phyloP scores from a whole-genome alignment of 2,329 filamentous ascomycete species.

The Pseudofabraea citricarpa region DNA sequence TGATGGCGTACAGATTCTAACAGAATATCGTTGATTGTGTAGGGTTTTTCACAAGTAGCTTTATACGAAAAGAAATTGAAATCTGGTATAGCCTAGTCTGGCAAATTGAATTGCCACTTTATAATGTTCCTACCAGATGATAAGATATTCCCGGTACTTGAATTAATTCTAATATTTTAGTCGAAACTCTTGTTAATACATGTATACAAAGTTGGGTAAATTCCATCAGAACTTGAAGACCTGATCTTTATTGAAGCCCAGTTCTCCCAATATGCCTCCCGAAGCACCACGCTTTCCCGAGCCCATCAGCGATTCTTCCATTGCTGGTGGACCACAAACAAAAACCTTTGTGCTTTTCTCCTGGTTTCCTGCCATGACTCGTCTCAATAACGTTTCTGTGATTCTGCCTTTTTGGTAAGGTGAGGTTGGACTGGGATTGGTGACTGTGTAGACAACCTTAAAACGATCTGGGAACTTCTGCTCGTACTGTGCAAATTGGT shows the following conservation, averaged over 20 bases:
- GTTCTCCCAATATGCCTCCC: conserved; percentile 45
- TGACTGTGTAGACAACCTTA: conserved; percentile 52
- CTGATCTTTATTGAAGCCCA: conserved; percentile 54
- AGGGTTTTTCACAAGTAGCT: too few relatives aligned
- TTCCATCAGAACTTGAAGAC: conserved; percentile 55
- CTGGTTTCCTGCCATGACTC: conserved; percentile 37
- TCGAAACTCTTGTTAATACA: too few relatives aligned
- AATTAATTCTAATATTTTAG: too few relatives aligned
- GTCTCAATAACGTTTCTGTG: conserved; percentile 48
- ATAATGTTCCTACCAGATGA: too few relatives aligned
- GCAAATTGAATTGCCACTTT: too few relatives aligned
- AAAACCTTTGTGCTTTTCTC: conserved; percentile 53
- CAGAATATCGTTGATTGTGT: too few relatives aligned
- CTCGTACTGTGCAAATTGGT: conserved; percentile 50
- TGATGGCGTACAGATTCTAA: too few relatives aligned
- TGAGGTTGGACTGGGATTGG: conserved; percentile 37
- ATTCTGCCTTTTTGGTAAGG: conserved; percentile 50
- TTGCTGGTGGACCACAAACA: conserved; percentile 63
- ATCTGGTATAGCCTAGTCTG: too few relatives aligned
- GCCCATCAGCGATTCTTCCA: conserved; percentile 55
- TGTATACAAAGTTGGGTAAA: too few relatives aligned
- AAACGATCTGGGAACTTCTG: conserved; percentile 49
- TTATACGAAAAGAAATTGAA: too few relatives aligned
- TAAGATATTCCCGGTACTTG: too few relatives aligned
- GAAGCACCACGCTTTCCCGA: conserved; percentile 27